Base-by-base conservation (phyloP, 1,284 basidiomycete genomes). In the Ustilago bromivora region DNA sequence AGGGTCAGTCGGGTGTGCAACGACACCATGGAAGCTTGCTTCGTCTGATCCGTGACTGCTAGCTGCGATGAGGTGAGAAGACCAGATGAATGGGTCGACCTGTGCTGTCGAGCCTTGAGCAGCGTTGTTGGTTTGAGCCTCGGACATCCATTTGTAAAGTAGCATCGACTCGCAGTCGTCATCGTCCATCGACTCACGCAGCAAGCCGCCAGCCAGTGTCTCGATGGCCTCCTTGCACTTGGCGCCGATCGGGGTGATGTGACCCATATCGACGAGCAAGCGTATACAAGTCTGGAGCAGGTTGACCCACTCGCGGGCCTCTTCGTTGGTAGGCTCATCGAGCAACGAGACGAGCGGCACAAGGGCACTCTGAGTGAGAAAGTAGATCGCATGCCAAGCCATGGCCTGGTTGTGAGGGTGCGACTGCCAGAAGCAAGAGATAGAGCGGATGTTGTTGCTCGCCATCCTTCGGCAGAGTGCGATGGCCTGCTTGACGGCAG, bases 221-320 rank as follows among this genome's bases (percentile, higher is more conserved):
- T 74, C 67, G 61, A 78, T 78, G 35, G 71, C 68, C 8, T 78
- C 76, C 65, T 73, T 74, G 67, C 76, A 78, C 62, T 74, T 78
- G 61, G 67, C 67, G 12, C 71, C 76, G 53, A 73, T 73, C 32
- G 76, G 67, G 0, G 71, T 78, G 55, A 78, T 69, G 56, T 35
- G 68, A 36, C 76, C 76, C 71, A 78, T 78, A 49, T 74, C 68
- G 52, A 70, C 55, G 5, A 78, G 65, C 71, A 78, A 56, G 36
- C 64, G 65, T 43, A 71, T 61, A 38, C 76, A 74, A 10, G 68
- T 74, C 55, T 69, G 67, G 32, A 78, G 56, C 40, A 71, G 49
- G 49, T 46, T 59, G 51, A 66, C 59, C 71, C 76, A 78, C 23
- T 74, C 71, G 56, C 59, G 63, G 13, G 76, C 76, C 43, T 78